A percentile compares a stretch with the other conserved stretches of the same genome.
These are phyloP conservation scores for Fraxinus dipetala DNA, from an alignment of 305 asterid genomes.

Conservation along the genomic window DNA sequence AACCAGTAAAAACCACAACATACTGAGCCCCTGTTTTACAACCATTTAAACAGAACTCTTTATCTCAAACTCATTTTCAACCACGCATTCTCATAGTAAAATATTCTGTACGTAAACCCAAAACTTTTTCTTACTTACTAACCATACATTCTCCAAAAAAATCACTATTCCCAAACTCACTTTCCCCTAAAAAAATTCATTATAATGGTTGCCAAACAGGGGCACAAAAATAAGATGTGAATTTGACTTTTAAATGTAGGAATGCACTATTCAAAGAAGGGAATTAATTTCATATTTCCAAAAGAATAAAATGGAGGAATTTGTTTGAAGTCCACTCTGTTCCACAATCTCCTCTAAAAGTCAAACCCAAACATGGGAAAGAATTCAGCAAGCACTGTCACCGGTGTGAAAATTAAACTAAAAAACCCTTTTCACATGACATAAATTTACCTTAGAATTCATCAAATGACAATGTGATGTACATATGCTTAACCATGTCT, in stretches of 20 bases:
- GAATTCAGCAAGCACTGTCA: background rate
- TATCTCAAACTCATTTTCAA: background rate
- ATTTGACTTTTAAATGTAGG: background rate
- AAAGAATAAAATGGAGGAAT: background rate
- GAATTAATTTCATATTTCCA: background rate
- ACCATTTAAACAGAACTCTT: background rate
- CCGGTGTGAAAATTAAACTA: background rate
- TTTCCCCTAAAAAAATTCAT: background rate
- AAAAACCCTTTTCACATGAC: background rate
- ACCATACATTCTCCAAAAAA: background rate
- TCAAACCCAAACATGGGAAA: background rate
- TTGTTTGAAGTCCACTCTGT: background rate
- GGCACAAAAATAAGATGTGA: background rate
- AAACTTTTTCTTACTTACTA: background rate
- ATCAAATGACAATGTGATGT: background rate
- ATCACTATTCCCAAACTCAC: background rate
- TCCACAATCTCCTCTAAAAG: background rate
- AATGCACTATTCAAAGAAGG: background rate
- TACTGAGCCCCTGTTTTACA: background rate
- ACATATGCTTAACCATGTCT: background rate
- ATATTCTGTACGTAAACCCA: background rate
- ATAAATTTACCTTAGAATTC: background rate
- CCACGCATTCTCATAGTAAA: background rate
- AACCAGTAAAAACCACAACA: background rate
- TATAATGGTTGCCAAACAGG: background rate